Percentiles rank a stretch among this genome's conserved stretches.
These are phyloP conservation scores for Acanthamoeba royreba DNA, from an alignment of 208 protist genomes.

Conservation along the genomic window DNA sequence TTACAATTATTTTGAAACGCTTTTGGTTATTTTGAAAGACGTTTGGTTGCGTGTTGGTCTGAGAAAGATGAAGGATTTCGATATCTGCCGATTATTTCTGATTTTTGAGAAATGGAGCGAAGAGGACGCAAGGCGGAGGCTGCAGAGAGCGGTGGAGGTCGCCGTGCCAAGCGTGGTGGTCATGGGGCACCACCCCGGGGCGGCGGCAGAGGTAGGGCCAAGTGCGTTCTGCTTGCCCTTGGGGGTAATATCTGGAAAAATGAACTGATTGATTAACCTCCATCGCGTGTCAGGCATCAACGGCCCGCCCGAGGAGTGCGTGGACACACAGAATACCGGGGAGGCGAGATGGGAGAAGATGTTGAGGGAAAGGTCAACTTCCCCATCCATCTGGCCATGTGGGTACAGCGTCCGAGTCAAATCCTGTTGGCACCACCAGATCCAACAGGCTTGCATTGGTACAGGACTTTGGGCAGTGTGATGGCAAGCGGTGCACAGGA, in stretches of 20 bases:
- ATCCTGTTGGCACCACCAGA: no score
- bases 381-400: background rate
- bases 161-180: background rate
- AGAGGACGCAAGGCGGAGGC: background rate
- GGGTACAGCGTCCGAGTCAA: no score
- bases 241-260: background rate
- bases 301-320: background rate
- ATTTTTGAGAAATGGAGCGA: background rate
- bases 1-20: no score
- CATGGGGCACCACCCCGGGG: background rate
- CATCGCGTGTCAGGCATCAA: background rate
- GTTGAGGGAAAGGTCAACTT: background rate
- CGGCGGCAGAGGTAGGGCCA: background rate
- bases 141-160: background rate
- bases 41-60: no score
- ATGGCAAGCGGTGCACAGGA: slow-evolving; percentile 97
- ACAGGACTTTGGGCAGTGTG: slow-evolving; percentile 97
- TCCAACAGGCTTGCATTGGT: no score
- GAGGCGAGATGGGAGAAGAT: background rate
- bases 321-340: background rate
- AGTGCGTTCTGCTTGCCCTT: background rate
- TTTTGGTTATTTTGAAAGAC: no score
- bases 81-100: no score
- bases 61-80: no score
- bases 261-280: background rate